Evolutionary conservation across 73 alveolate genomes (phyloP).

Genomic region (Tetrahymena elliotti): DNA sequence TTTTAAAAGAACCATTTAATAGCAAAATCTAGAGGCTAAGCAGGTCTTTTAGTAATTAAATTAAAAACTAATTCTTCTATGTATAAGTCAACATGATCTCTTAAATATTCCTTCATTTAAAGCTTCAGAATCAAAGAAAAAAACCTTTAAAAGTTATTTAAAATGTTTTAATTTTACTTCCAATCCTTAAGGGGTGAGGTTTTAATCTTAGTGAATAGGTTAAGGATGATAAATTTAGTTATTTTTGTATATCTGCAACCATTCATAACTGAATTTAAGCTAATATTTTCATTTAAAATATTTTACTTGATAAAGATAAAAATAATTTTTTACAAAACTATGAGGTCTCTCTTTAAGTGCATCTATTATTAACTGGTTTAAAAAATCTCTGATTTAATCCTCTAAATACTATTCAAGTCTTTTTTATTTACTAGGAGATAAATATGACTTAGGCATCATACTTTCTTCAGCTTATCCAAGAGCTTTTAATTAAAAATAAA

Average conservation of each 20-base stretch:
- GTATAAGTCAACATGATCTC: background rate
- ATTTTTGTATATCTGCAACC: background rate
- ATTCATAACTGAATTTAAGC: background rate
- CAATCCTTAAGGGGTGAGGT: background rate
- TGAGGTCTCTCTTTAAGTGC: background rate
- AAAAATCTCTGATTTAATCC: background rate
- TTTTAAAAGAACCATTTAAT: background rate
- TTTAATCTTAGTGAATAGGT: background rate
- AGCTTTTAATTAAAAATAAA: background rate
- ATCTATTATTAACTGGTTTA: background rate
- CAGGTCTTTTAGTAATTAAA: background rate
- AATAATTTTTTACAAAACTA: background rate
- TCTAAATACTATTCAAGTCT: background rate
- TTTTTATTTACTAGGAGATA: background rate
- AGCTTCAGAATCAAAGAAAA: background rate
- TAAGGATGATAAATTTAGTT: background rate
- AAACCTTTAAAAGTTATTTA: background rate
- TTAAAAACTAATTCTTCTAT: background rate
- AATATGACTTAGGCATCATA: background rate
- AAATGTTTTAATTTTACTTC: background rate
- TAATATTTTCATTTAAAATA: background rate
- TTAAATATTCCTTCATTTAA: background rate
- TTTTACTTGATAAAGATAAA: background rate
- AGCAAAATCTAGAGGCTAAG: background rate
- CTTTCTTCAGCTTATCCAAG: background rate